Evolutionary conservation across 2,329 filamentous ascomycete species (phyloP).

Genomic region (Sordariomycetes sp.): DNA sequence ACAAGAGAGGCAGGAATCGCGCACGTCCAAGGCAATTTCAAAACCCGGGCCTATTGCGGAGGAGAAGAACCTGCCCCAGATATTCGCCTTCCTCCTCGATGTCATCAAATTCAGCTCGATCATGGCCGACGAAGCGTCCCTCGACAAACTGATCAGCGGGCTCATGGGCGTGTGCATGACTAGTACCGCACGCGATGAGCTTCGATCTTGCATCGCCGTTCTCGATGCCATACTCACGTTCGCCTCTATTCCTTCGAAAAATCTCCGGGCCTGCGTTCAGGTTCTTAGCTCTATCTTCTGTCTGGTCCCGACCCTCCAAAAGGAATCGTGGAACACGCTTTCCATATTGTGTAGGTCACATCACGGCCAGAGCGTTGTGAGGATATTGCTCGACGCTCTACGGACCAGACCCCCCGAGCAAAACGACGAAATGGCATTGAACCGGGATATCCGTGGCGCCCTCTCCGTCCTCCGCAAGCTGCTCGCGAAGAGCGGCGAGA

Average conservation of each 20-base stretch:
- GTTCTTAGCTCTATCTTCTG: conserved; percentile 64
- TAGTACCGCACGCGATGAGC: conserved; percentile 53
- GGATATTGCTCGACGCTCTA: conserved; percentile 53
- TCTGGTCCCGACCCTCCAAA: conserved; percentile 48
- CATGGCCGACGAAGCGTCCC: conserved; percentile 50
- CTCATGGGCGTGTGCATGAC: conserved; percentile 57
- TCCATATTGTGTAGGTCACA: conserved; percentile 64
- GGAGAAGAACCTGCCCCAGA: conserved; percentile 49
- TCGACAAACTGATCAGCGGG: conserved; percentile 49
- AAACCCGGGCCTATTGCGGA: conserved; percentile 33
- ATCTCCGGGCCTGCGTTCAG: conserved; percentile 55
- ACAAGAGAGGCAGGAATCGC: conserved; percentile 37
- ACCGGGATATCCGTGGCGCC: conserved; percentile 50
- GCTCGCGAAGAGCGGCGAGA: conserved; percentile 45
- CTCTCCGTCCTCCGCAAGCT: conserved; percentile 53
- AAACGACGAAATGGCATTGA: conserved; percentile 37
- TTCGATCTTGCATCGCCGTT: conserved; percentile 56
- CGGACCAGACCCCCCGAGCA: conserved; percentile 33
- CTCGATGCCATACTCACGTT: conserved; percentile 64
- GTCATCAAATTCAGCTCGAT: conserved; percentile 70
- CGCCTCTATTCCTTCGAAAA: conserved; percentile 53
- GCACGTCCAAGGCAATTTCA: conserved; percentile 12
- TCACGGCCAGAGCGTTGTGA: conserved; percentile 58
- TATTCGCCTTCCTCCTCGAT: conserved; percentile 56
- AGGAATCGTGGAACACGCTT: conserved; percentile 59